Conservation (phyloP, 345 rosid species). For the Camelina laxa region DNA sequence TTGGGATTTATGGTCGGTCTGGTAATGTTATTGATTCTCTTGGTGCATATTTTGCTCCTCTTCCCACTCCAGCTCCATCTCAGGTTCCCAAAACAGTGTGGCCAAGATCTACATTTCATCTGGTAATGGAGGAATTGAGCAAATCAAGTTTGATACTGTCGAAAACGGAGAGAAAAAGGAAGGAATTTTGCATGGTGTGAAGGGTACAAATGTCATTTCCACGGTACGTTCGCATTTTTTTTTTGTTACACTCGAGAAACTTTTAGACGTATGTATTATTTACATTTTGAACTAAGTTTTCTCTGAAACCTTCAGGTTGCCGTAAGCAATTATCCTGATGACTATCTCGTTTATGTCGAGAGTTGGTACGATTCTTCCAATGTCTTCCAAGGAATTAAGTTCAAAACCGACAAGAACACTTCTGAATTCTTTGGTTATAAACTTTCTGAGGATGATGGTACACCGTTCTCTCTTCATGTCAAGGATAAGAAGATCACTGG, state of each 20-base stretch:
- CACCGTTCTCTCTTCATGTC: not conserved
- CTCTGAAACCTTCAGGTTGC: not conserved
- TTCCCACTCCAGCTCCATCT: not conserved
- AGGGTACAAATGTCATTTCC: not conserved
- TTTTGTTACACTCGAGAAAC: no score
- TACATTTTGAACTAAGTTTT: not conserved
- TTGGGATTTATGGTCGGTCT: conserved; percentile 38
- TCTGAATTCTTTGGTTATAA: conserved; percentile 1
- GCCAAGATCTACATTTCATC: not conserved
- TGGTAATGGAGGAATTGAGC: not conserved
- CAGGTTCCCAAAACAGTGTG: not conserved
- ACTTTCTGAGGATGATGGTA: not conserved
- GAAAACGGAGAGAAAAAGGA: not conserved
- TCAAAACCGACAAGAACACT: not conserved
- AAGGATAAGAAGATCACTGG: conserved; percentile 18
- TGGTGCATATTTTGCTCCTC: conserved; percentile 31
- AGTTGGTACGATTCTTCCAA: conserved; percentile 2
- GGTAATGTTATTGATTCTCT: conserved; percentile 26
- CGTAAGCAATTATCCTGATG: not conserved
- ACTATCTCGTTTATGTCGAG: conserved; percentile 4
- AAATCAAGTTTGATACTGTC: conserved; percentile 4
- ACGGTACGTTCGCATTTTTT: not conserved
- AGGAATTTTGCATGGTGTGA: not conserved
- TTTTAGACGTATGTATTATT: not conserved
- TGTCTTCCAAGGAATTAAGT: conserved; percentile 2